Base-by-base conservation (phyloP, 148 eudicot species). In the Heliosperma pusillum region DNA sequence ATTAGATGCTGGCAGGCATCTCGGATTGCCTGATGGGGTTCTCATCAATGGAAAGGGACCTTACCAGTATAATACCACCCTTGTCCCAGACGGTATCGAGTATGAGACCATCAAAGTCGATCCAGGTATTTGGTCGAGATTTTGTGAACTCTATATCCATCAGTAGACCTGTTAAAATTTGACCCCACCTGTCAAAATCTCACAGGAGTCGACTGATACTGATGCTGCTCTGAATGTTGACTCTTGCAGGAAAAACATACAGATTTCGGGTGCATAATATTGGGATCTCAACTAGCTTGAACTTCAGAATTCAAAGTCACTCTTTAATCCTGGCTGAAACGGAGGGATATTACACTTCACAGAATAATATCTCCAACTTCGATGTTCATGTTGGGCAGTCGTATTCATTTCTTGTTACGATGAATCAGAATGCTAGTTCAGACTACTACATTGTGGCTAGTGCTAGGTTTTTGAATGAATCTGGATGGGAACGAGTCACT, bases 41-140 rank as follows among this genome's bases (percentile, higher is more conserved):
- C 94, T 95, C 26, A 95, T 95, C 45, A 95, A 95, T 83, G 99
- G 99, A 36, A 95, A 92, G 82, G 99, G 99, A 58, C 99, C 99
- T 11, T 95, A 88, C 76, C 87, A 77, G 77, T 95, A 92, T 79
- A 92, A 92, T 53, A 62, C 73, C 13, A 83, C 96, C 9, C 86
- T 89, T 76, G 99, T 95, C 13, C 92, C 91, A 19, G 84, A 75
- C 79, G 96, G 89, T 53, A 83, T 92, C 33, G 90, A 82, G 0
- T 78, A 85, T 70, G 91, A 84, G 79, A 92, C 88, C 21, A 84
- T 90, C 50, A 80, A 83, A 69, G 97, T 95, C 71, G 97, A 92
- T 33, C 97, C 97, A 81, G 99, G 99, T 95, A 78, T 24, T 25
- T 80, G 56, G 26, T 33, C 57, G 1, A 66, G 24, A 57, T 11